Evolutionary conservation across 345 rosid genomes (phyloP), one percentile per base, ranked within the genome.

Genomic region (Citropsis articulata): DNA sequence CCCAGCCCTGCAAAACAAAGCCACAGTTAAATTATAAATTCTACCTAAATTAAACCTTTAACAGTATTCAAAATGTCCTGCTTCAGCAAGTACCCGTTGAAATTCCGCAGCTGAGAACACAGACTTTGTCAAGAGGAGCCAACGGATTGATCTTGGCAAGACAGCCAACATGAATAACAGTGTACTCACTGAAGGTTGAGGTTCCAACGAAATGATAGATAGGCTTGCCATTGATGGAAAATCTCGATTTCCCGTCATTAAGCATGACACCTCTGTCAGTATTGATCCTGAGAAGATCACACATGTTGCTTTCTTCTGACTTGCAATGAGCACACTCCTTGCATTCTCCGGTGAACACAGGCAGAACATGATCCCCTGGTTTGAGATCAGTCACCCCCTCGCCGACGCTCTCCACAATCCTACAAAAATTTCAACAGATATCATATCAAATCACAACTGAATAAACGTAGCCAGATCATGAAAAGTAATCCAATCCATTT

Each of bases 371-470:
- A 42, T 87, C 89, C 0, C 87, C 85, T 1, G 83, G 87, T 59
- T 84, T 22, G 1, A 87, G 80, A 18, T 87, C 86, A 2, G 82
- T 79, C 28, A 83, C 86, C 2, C 85, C 83, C 36, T 79, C 83
- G 36, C 87, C 87, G 9, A 87, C 86, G 72, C 89, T 87, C 68
- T 87, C 89, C 50, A 87, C 88, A 64, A 85, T 81, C 66, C 85
- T 82, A 12, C 0, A 24, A 9, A 2, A 18, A 16, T 4, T 18
- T 21, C 69, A 66, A 35, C 9, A 65, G 25, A 55, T 5, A 48
- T 19, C 1, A 19, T 53, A 14, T 8, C 38, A 14, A 35, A 8
- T n/a, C 27, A 35, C 31, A 16, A 71, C 21, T 2, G 30, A 50
- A 42, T 0, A 55, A 71, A 30, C 21, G 5, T 55, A 10, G 21